A percentile compares a stretch with the other conserved stretches of the same genome.
These are phyloP conservation scores for Cudoniella acicularis DNA, from an alignment of 495 filamentous ascomycete species.

Conservation along the genomic window DNA sequence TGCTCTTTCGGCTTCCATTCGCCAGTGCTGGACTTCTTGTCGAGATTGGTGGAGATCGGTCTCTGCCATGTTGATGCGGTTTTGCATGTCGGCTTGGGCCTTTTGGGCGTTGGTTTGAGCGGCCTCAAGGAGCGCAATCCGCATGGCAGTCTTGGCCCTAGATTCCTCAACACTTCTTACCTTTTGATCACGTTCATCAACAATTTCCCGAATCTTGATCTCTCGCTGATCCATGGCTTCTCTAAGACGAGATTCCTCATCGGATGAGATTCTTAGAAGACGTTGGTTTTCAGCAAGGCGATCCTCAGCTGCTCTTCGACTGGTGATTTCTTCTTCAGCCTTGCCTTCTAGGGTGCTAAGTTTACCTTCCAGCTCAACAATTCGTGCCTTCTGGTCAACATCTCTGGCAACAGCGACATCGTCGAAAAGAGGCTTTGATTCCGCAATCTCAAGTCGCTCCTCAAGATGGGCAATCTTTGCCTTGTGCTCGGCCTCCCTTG, in stretches of 20 bases:
- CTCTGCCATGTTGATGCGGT: constrained; percentile 43
- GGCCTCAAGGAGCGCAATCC: constrained; percentile 57
- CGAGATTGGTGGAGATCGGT: constrained; percentile 44
- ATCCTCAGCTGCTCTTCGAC: constrained; percentile 67
- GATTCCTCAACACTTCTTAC: constrained; percentile 37
- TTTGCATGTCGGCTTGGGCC: constrained; percentile 59
- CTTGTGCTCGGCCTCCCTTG: neutral
- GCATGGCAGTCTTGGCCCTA: constrained; percentile 50
- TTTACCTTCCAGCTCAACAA: constrained; percentile 41
- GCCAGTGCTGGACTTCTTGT: constrained; percentile 46
- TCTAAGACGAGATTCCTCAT: constrained; percentile 70
- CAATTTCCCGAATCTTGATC: constrained; percentile 22
- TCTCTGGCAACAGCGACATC: constrained; percentile 26
- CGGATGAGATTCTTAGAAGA: constrained; percentile 60
- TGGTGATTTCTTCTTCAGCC: constrained; percentile 58
- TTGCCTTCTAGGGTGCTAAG: constrained; percentile 45
- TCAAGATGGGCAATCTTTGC: constrained; percentile 31
- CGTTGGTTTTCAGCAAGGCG: constrained; percentile 66
- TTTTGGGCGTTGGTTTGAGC: constrained; percentile 62
- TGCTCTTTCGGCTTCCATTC: constrained; percentile 35
- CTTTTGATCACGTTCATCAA: constrained; percentile 24
- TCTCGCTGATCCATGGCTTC: constrained; percentile 58
- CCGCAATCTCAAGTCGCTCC: constrained; percentile 41
- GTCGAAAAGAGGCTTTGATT: constrained; percentile 29
- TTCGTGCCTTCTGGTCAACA: constrained; percentile 19